Evolutionary conservation across 768 basidiomycete species (phyloP).

Genomic region (Daedalea quercina): DNA sequence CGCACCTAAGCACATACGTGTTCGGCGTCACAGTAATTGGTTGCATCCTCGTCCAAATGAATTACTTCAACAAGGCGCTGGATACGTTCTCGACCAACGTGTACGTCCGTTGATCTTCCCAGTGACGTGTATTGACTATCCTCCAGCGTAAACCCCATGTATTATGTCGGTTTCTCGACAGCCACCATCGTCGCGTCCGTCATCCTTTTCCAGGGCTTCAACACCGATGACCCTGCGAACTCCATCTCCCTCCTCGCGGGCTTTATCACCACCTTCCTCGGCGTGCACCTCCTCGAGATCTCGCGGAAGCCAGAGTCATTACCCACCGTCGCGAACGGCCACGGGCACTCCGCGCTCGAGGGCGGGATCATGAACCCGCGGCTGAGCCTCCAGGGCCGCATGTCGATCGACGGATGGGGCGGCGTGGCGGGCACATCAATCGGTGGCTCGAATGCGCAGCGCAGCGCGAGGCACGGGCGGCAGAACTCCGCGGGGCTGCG

Average conservation of each 20-base stretch:
- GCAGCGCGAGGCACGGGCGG: slow-evolving; percentile 48
- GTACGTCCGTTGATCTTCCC: slow-evolving; percentile 42
- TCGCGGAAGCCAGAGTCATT: slow-evolving; percentile 51
- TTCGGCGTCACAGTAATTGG: slow-evolving; percentile 76
- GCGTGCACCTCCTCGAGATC: slow-evolving; percentile 90
- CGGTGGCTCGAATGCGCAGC: slow-evolving; percentile 17
- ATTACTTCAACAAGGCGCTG: slow-evolving; percentile 97
- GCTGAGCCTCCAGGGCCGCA: slow-evolving; percentile 72
- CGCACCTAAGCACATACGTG: slow-evolving; percentile 93
- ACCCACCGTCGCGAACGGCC: slow-evolving; percentile 33
- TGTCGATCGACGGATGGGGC: slow-evolving; percentile 76
- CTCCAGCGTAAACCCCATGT: slow-evolving; percentile 89
- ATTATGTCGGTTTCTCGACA: slow-evolving; percentile 95
- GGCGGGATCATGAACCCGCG: slow-evolving; percentile 70
- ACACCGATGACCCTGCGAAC: slow-evolving; percentile 76
- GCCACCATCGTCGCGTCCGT: slow-evolving; percentile 90
- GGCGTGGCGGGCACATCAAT: slow-evolving; percentile 28
- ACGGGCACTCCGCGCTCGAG: slow-evolving; percentile 54
- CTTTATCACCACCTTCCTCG: slow-evolving; percentile 90
- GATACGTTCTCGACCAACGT: slow-evolving; percentile 97
- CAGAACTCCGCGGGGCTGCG: slow-evolving; percentile 59
- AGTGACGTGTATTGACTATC: not conserved
- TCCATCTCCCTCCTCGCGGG: slow-evolving; percentile 85
- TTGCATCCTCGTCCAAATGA: slow-evolving; percentile 91
- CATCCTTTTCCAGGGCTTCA: slow-evolving; percentile 96